phyloP scores from a whole-genome alignment of 805 yeast genomes.

The Kazachstania psychrophila region DNA sequence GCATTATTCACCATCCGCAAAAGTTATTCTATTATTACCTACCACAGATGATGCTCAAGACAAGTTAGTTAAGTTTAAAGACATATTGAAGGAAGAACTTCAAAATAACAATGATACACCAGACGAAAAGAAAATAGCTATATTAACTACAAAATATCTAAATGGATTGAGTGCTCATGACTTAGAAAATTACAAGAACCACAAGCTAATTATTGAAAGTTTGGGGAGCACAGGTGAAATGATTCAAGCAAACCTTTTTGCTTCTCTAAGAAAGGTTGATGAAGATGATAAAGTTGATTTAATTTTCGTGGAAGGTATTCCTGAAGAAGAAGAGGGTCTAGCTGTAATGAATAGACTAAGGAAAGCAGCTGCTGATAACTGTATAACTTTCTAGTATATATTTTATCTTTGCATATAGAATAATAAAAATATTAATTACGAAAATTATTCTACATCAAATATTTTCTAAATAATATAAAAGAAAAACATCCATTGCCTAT shows the following conservation, averaged over 20 bases:
- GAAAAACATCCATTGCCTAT: no score
- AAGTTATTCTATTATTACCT: slow-evolving; percentile 56
- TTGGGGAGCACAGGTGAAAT: slow-evolving; percentile 42
- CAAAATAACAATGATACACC: slow-evolving; percentile 5
- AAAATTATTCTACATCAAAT: no score
- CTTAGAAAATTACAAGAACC: neutral
- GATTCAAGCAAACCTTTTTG: slow-evolving; percentile 69
- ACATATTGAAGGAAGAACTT: slow-evolving; percentile 14
- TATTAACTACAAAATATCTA: slow-evolving; percentile 37
- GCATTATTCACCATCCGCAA: slow-evolving; percentile 88
- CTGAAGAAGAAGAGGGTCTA: slow-evolving; percentile 68
- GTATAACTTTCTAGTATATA: slow-evolving; percentile 1
- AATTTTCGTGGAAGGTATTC: slow-evolving; percentile 78
- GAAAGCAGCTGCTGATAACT: slow-evolving; percentile 14
- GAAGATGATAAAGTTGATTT: slow-evolving; percentile 48
- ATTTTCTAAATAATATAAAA: no score
- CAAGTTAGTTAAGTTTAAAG: slow-evolving; percentile 24
- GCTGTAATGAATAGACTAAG: slow-evolving; percentile 86
- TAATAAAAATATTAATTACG: no score
- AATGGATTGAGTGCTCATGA: neutral
- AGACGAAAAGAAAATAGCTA: slow-evolving; percentile 37
- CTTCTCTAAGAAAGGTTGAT: slow-evolving; percentile 66
- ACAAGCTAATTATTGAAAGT: slow-evolving; percentile 13
- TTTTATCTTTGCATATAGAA: neutral
- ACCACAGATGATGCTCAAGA: slow-evolving; percentile 30